Conservation (phyloP, 768 basidiomycete genomes). For the Omphalotus guepiniiformis region DNA sequence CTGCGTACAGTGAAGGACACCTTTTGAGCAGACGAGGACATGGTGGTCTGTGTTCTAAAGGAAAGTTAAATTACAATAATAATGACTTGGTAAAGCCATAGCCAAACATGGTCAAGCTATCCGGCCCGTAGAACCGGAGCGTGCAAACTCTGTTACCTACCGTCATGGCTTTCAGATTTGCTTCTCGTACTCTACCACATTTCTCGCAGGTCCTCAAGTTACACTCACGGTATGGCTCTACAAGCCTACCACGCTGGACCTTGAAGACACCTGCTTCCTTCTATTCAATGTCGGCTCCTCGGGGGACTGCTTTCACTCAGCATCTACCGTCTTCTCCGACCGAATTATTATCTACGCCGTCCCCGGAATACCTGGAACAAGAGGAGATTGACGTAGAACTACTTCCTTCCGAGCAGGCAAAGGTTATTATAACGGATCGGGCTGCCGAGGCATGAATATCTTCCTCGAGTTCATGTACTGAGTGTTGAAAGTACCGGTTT, state of each 20-base stretch:
- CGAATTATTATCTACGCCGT: conserved; percentile 46
- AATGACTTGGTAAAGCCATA: not conserved
- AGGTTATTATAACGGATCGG: conserved; percentile 61
- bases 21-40: conserved; percentile 33
- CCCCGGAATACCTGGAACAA: conserved; percentile 47
- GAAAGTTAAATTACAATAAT: not conserved
- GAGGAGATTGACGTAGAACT: conserved; percentile 65
- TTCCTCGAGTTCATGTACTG: not conserved
- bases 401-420: conserved; percentile 47
- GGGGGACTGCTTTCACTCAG: conserved; percentile 33
- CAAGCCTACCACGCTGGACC: not conserved
- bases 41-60: conserved; percentile 11
- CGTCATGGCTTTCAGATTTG: conserved; percentile 3
- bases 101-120: not conserved
- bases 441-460: conserved; percentile 61
- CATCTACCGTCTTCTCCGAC: conserved; percentile 46
- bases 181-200: not conserved
- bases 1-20: conserved; percentile 85
- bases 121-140: not conserved
- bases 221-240: not conserved
- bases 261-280: conserved; percentile 8
- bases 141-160: not conserved
- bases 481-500: conserved; percentile 5
- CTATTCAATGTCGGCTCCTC: conserved; percentile 17
- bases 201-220: not conserved